Evolutionary conservation across 441 rosid species (phyloP).

Genomic region (Eruca vesicaria): DNA sequence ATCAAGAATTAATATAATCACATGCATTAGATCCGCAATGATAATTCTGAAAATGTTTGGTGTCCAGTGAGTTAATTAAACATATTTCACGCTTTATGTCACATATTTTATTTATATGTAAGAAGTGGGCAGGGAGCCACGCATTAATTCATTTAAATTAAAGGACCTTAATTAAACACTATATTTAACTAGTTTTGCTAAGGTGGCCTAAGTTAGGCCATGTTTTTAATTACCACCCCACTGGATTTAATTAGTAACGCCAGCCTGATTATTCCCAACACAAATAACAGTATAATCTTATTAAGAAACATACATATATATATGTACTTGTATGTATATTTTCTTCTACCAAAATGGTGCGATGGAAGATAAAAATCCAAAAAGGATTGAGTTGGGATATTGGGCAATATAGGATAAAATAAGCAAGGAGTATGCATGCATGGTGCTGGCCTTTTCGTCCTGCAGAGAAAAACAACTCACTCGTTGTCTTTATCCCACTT

Average conservation of each 20-base stretch:
- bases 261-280: slow-evolving; percentile 19
- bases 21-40: slow-evolving; percentile 13
- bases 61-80: neutral
- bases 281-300: neutral
- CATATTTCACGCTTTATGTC: neutral
- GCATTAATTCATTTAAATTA: neutral
- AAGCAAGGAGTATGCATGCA: neutral
- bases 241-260: slow-evolving; percentile 18
- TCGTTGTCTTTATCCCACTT: slow-evolving; percentile 6
- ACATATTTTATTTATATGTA: neutral
- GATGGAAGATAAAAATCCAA: slow-evolving; percentile 15
- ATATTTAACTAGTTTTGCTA: slow-evolving; percentile 15
- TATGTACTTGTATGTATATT: neutral
- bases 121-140: slow-evolving; percentile 7
- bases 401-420: slow-evolving; percentile 7
- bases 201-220: slow-evolving; percentile 34
- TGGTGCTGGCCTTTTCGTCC: slow-evolving; percentile 17
- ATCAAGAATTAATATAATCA: neutral
- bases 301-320: neutral
- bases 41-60: neutral
- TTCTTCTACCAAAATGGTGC: neutral
- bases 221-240: slow-evolving; percentile 17
- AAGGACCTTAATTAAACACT: neutral
- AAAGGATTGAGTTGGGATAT: slow-evolving; percentile 9
- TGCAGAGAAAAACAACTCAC: neutral